Base-by-base conservation (phyloP, 768 basidiomycete genomes). In the Chalciporus pseudorubinellus region DNA sequence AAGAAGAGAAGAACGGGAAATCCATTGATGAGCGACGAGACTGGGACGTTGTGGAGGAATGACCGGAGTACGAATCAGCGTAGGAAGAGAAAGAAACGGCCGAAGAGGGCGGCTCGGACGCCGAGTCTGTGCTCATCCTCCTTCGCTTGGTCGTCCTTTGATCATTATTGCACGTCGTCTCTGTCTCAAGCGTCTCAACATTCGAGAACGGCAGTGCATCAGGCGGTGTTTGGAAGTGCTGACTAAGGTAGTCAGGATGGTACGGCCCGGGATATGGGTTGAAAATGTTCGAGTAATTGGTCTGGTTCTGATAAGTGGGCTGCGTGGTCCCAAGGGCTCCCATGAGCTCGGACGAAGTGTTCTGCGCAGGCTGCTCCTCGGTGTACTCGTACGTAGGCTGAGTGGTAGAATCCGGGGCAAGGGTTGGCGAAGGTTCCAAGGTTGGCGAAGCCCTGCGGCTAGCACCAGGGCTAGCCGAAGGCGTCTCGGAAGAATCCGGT, bases 381-480 rank as follows among this genome's bases (percentile, higher is more conserved):
- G 51, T 57, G 56, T 73, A 80, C 24, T 80, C 79, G 59, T 79
- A 81, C 10, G 73, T 62, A 43, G 78, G 74, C 47, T 80, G 78
- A 0, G 84, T 83, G 6, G 85, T 84, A 14, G 84, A 83, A 57
- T 89, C 87, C 0, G 85, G 82, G 0, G 81, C 86, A 22, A 89
- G 77, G 0, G 79, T 86, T 0, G 88, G 86, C 1, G 84, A 85
- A 2, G 71, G 66, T 10, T 84, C 85, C 2, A 58, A 59, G 62
- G 74, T 74, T 41, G 88, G 89, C 3, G 88, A 89, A 13, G 87
- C 73, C 16, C 88, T 85, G 11, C 85, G 82, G 64, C 84, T 87
- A 22, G 82, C 82, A 14, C 83, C 86, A 0, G 87, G 88, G 60
- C 84, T 87, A 4, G 82, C 85, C 6, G 89, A 89, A 1, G 85